These are phyloP conservation scores for Puccinia triticina DNA, from an alignment of 1,284 basidiomycete genomes.

Conservation along the genomic window DNA sequence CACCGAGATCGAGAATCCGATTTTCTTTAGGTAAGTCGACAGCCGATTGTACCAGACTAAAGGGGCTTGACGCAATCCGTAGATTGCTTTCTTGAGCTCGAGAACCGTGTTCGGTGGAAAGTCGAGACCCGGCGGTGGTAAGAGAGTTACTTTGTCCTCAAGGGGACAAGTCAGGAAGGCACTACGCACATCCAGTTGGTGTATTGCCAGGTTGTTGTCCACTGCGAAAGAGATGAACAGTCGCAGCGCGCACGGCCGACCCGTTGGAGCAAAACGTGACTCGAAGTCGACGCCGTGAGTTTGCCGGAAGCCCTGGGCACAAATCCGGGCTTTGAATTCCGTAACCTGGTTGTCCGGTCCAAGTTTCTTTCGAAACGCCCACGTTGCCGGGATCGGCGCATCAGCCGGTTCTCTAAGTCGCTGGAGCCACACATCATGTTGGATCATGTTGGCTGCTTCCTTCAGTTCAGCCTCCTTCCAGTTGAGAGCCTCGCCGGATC, in stretches of 20 bases:
- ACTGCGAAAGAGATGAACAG: too few relatives aligned
- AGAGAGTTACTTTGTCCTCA: too few relatives aligned
- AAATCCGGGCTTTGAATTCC: conserved; percentile 51
- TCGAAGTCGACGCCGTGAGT: conserved; percentile 43
- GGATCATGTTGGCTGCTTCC: not conserved
- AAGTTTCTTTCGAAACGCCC: not conserved
- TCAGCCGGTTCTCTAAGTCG: not conserved
- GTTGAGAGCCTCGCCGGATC: not conserved
- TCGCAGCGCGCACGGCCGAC: conserved; percentile 15
- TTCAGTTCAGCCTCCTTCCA: not conserved
- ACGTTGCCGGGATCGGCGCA: not conserved
- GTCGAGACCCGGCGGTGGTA: too few relatives aligned
- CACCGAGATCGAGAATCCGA: too few relatives aligned
- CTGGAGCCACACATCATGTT: not conserved
- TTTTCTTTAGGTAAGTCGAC: too few relatives aligned
- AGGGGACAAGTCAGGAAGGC: too few relatives aligned
- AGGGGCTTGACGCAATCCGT: too few relatives aligned
- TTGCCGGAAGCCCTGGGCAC: conserved; percentile 52
- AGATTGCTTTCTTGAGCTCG: too few relatives aligned
- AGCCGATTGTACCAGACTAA: too few relatives aligned
- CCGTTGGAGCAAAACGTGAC: conserved; percentile 51
- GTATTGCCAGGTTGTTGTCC: too few relatives aligned
- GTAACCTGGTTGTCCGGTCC: conserved; percentile 9
- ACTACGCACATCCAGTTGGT: too few relatives aligned
- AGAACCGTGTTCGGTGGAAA: too few relatives aligned